Evolutionary conservation across 2,329 filamentous ascomycete species (phyloP).

Genomic region (Aspergillus terreus): DNA sequence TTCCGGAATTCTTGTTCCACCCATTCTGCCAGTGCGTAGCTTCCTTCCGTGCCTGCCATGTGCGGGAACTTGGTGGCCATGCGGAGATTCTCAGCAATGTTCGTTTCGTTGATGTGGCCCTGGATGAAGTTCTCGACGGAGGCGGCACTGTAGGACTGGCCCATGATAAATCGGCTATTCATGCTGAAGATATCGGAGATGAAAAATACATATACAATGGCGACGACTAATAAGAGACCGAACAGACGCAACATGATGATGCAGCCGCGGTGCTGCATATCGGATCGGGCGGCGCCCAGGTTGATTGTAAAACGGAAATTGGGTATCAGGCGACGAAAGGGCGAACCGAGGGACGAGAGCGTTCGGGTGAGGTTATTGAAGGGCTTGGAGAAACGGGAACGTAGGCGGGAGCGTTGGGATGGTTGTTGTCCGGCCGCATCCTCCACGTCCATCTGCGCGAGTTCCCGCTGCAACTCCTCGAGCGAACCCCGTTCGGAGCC

Average conservation of each 20-base stretch:
- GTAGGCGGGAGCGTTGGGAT: conserved; percentile 37
- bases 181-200: conserved; percentile 76
- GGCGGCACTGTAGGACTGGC: conserved; percentile 77
- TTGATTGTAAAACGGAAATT: conserved; percentile 39
- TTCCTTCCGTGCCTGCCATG: conserved; percentile 89
- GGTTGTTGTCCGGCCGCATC: conserved; percentile 51
- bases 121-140: conserved; percentile 73
- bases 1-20: conserved; percentile 72
- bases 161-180: conserved; percentile 60
- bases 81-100: conserved; percentile 68
- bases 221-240: conserved; percentile 70
- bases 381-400: conserved; percentile 53
- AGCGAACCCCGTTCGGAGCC: conserved; percentile 53
- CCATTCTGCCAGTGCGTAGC: conserved; percentile 80
- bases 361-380: conserved; percentile 55
- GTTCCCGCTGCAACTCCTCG: conserved; percentile 69
- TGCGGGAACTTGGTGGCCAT: conserved; percentile 84
- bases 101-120: conserved; percentile 64
- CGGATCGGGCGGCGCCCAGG: conserved; percentile 29
- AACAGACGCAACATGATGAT: conserved; percentile 70
- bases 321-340: conserved; percentile 45
- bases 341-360: conserved; percentile 55
- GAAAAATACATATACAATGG: conserved; percentile 79
- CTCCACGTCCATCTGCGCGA: conserved; percentile 85
- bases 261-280: conserved; percentile 50